Evolutionary conservation across 2,329 filamentous ascomycete species (phyloP).

Genomic region (Aureobasidium leucospermi): DNA sequence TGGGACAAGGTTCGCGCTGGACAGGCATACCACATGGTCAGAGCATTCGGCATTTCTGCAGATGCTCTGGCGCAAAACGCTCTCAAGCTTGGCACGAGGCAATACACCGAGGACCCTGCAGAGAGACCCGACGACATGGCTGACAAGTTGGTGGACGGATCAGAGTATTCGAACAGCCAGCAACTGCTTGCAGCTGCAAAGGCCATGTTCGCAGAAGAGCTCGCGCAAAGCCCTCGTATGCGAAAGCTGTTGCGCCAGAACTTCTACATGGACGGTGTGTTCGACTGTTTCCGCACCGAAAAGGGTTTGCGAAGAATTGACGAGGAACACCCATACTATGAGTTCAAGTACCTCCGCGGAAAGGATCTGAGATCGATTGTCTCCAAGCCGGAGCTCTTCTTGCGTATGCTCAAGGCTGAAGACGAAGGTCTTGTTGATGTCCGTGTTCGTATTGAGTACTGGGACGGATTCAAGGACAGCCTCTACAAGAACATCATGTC

Average conservation of each 20-base stretch:
- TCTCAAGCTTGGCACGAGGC: slow-evolving; percentile 66
- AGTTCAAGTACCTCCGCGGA: slow-evolving; percentile 92
- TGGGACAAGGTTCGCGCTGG: slow-evolving; percentile 80
- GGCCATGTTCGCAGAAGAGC: slow-evolving; percentile 83
- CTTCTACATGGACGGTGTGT: slow-evolving; percentile 74
- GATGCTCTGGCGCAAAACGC: slow-evolving; percentile 85
- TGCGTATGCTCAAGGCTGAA: slow-evolving; percentile 97
- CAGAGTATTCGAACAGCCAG: slow-evolving; percentile 67
- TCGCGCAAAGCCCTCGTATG: slow-evolving; percentile 81
- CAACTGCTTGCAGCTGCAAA: slow-evolving; percentile 73
- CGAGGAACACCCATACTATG: slow-evolving; percentile 91
- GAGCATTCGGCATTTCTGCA: slow-evolving; percentile 81
- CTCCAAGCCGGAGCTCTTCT: slow-evolving; percentile 76
- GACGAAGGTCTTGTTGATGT: slow-evolving; percentile 89
- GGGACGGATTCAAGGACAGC: slow-evolving; percentile 66
- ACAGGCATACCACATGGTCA: slow-evolving; percentile 73
- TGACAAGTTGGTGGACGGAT: slow-evolving; percentile 63
- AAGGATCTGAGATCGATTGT: slow-evolving; percentile 79
- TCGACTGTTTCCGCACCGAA: slow-evolving; percentile 85
- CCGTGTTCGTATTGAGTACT: slow-evolving; percentile 66
- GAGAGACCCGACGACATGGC: slow-evolving; percentile 80
- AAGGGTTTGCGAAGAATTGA: slow-evolving; percentile 92
- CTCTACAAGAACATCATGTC: slow-evolving; percentile 82
- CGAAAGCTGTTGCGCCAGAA: slow-evolving; percentile 76
- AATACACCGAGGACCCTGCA: slow-evolving; percentile 76